Base-by-base conservation (phyloP, 345 rosid species). In the Euphorbia lathyris region DNA sequence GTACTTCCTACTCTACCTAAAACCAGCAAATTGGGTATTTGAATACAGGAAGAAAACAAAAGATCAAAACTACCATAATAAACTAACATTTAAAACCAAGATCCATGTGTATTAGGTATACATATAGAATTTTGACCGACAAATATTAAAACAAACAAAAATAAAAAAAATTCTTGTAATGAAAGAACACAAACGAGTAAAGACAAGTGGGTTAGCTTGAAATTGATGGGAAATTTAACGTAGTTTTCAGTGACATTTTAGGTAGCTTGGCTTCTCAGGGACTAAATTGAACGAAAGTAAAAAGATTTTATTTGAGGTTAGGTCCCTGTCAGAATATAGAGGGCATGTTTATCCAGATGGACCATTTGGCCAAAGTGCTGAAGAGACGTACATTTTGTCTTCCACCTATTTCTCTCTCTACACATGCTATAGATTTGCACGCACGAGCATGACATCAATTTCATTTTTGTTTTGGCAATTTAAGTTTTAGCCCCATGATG, bases 21-120 rank as follows among this genome's bases (percentile, higher is more conserved):
- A 80, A 75, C 81, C 67, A 87, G 85, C 88, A 79, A 85, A 86
- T 76, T 70, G 83, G 77, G 69, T 53, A 56, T 84, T 34, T 79
- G 55, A 83, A 78, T 74, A 86, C 56, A 66, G 63, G 69, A 83
- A 81, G 76, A 81, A 70, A 81, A 83, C 88, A 88, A 72, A 65
- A 22, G 67, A 66, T 67, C 52, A 66, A 36, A 82, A 79, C 83
- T 62, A 76, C 78, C 72, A 32, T 61, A 59, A 66, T 8, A 68
- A 57, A 70, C 45, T 51, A 63, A 38, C n/a, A 27, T 47, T 69
- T 40, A 57, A 22, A 67, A 65, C 64, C 68, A 73, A 65, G 29
- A 70, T 45, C 58, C 85, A 78, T 79, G 77, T 73, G 81, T 68
- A 67, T 68, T 76, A 67, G 75, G 78, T 69, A n/a, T n/a, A n/a